These are phyloP conservation scores for Cyberlindnera euphorbiae DNA, from an alignment of 805 yeast species.

Conservation along the genomic window DNA sequence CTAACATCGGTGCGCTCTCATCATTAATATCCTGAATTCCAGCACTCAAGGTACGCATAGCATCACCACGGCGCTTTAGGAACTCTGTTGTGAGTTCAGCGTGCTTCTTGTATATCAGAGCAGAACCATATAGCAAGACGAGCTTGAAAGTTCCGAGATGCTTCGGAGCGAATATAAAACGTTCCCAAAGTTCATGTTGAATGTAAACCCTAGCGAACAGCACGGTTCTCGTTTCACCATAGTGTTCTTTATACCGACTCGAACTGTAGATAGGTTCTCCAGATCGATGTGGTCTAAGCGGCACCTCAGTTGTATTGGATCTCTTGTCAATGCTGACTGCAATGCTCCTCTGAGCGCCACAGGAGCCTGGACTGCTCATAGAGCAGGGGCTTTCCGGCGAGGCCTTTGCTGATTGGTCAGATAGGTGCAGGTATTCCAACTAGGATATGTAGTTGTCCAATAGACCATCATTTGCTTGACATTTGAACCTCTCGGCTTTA, in stretches of 20 bases:
- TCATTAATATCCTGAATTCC: conserved; percentile 13
- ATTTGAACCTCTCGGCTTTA: too few species aligned
- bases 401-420: too few species aligned
- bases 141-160: conserved; percentile 10
- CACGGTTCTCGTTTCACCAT: conserved; percentile 17
- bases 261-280: conserved; percentile 12
- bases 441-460: too few species aligned
- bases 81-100: conserved; percentile 8
- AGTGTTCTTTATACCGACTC: conserved; percentile 9
- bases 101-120: conserved; percentile 6
- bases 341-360: too few species aligned
- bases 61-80: conserved; percentile 15
- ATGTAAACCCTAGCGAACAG: conserved; percentile 15
- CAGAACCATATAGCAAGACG: conserved; percentile 13
- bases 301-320: neutral
- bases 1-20: conserved; percentile 11
- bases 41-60: conserved; percentile 10
- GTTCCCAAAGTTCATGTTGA: conserved; percentile 5
- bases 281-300: conserved; percentile 12
- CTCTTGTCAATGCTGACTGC: too few species aligned
- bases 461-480: too few species aligned
- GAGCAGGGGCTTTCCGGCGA: too few species aligned
- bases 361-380: too few species aligned
- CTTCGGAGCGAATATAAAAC: neutral
- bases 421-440: too few species aligned